Conservation (phyloP, 495 filamentous ascomycete genomes). For the Aspergillus ellipticus region DNA sequence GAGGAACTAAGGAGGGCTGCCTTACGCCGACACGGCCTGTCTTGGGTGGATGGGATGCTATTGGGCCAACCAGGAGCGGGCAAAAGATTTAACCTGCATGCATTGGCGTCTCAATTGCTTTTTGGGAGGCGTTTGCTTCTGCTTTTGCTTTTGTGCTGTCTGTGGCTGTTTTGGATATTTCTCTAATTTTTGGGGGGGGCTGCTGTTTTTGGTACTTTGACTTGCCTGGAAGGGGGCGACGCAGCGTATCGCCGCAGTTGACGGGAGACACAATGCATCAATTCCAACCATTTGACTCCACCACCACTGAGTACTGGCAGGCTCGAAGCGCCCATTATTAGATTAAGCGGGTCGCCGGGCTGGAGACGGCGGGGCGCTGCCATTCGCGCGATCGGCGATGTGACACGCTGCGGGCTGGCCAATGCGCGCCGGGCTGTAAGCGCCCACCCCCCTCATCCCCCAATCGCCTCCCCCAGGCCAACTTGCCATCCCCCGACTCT, state of each 20-base stretch:
- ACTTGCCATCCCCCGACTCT: not conserved
- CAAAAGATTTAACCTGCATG: conserved; percentile 8
- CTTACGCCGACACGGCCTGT: not conserved
- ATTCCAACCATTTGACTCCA: too few relatives aligned
- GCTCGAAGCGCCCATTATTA: not conserved
- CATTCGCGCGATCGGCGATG: not conserved
- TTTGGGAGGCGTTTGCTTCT: not conserved
- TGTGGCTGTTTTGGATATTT: conserved; percentile 1
- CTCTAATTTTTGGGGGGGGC: not conserved
- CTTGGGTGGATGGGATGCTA: not conserved
- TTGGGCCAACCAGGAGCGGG: conserved; percentile 5
- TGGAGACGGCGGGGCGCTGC: not conserved
- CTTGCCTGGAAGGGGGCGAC: not conserved
- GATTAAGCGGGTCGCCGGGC: not conserved
- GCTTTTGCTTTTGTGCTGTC: not conserved
- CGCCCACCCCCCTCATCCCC: not conserved
- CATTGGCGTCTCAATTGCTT: conserved; percentile 10
- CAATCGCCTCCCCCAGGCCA: not conserved
- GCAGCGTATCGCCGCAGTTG: not conserved
- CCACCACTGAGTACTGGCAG: too few relatives aligned
- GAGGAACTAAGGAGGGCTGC: too few relatives aligned
- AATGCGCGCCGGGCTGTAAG: not conserved
- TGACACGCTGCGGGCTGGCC: not conserved
- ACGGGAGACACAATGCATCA: not conserved
- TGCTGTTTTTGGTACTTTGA: not conserved